Percentiles rank a stretch among this genome's conserved stretches.
Conservation (phyloP, 768 basidiomycete genomes). For the Russula sp. region DNA sequence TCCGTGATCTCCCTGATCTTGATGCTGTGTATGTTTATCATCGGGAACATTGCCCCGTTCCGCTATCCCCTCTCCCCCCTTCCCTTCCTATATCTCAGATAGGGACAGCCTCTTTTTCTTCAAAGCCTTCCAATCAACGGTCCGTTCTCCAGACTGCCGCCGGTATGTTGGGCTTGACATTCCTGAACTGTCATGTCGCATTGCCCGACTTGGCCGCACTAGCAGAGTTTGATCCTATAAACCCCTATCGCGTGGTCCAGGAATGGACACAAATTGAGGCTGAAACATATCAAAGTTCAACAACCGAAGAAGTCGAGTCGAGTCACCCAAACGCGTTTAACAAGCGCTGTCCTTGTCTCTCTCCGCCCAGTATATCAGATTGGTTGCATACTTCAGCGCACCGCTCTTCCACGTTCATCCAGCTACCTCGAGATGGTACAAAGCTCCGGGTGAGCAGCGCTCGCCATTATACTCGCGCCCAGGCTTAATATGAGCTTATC, state of each 20-base stretch:
- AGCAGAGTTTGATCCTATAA: constrained; percentile 1
- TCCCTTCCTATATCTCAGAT: not conserved
- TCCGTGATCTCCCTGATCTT: constrained; percentile 5
- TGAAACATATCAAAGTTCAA: constrained; percentile 15
- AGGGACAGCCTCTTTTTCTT: not conserved
- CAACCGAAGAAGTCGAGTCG: not conserved
- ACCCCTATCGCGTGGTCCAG: not conserved
- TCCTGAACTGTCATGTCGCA: not conserved
- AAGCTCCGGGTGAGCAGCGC: not conserved
- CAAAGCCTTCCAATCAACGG: not conserved
- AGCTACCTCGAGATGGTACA: not conserved
- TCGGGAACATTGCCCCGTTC: not conserved
- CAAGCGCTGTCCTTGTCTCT: not conserved
- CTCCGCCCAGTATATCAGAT: not conserved
- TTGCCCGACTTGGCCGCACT: not conserved
- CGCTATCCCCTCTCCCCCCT: not conserved
- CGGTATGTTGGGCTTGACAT: constrained; percentile 9
- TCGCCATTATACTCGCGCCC: not conserved
- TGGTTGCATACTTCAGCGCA: not conserved
- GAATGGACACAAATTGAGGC: not conserved
- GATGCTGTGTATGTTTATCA: constrained; percentile 10
- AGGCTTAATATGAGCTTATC: not conserved
- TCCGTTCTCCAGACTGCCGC: not conserved
- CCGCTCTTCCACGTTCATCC: not conserved
- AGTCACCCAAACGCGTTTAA: constrained; percentile 1